These are phyloP conservation scores for Colletotrichum navitas DNA, from an alignment of 2,329 filamentous ascomycete species.

Conservation along the genomic window DNA sequence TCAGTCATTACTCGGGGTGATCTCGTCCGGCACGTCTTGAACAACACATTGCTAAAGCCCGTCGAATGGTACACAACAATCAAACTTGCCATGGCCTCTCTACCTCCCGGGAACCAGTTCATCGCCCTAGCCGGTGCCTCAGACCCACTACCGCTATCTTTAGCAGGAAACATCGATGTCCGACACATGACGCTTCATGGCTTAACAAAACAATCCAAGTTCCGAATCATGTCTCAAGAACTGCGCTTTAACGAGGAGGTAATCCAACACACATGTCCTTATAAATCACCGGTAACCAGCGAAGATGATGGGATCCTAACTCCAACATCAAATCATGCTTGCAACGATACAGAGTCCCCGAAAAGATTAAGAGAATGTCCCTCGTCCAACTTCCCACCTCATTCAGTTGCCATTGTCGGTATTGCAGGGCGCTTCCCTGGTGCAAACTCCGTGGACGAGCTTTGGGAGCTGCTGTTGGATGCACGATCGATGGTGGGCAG, in stretches of 20 bases:
- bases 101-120: neutral
- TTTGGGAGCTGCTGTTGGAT: constrained; percentile 49
- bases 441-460: constrained; percentile 51
- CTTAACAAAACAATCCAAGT: neutral
- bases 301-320: neutral
- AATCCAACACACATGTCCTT: neutral
- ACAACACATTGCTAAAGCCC: constrained; percentile 13
- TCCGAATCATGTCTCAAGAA: neutral
- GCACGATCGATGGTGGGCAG: constrained; percentile 36
- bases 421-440: constrained; percentile 59
- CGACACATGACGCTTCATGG: neutral
- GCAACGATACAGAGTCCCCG: neutral
- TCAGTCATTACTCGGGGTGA: neutral
- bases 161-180: neutral
- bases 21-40: constrained; percentile 3
- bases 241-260: accelerated
- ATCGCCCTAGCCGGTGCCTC: neutral
- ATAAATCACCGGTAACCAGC: neutral
- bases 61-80: constrained; percentile 15
- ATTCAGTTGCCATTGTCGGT: constrained; percentile 55
- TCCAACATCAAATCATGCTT: neutral
- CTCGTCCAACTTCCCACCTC: constrained; percentile 52
- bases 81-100: neutral
- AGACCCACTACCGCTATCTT: neutral
- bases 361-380: neutral